Conservation (phyloP, 2,329 filamentous ascomycete genomes). For the Epichloe festucae region DNA sequence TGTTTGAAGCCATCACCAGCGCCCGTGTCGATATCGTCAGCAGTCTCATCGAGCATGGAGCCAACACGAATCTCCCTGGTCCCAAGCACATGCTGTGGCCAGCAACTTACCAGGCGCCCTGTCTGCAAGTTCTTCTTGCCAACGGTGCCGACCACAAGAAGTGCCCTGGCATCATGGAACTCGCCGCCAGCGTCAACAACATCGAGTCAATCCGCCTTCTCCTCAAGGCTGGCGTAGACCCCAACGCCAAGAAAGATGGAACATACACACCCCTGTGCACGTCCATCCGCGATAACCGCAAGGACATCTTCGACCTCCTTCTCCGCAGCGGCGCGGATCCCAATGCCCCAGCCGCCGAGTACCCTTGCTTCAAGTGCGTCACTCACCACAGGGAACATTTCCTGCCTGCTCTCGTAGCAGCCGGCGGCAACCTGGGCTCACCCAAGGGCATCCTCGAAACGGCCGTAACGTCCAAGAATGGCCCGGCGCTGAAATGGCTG, state of each 20-base stretch:
- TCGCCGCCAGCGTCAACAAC: conserved; percentile 50
- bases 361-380: conserved; percentile 55
- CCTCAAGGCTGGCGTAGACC: conserved; percentile 44
- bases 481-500: conserved; percentile 46
- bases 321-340: conserved; percentile 45
- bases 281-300: conserved; percentile 51
- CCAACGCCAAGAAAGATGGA: conserved; percentile 50
- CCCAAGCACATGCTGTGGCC: conserved; percentile 60
- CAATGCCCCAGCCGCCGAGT: conserved; percentile 49
- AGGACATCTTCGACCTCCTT: conserved; percentile 48
- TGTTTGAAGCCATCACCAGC: conserved; percentile 48
- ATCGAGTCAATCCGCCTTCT: conserved; percentile 46
- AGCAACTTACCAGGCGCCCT: conserved; percentile 43
- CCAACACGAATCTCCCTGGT: conserved; percentile 54
- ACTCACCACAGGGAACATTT: conserved; percentile 51
- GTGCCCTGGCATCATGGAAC: conserved; percentile 49
- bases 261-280: conserved; percentile 57
- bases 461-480: conserved; percentile 48
- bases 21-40: conserved; percentile 44
- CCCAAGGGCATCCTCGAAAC: conserved; percentile 55
- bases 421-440: conserved; percentile 43
- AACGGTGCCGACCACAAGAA: conserved; percentile 49
- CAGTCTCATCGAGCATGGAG: conserved; percentile 38
- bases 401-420: conserved; percentile 44
- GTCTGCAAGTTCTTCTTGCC: conserved; percentile 43